These are phyloP conservation scores for Phaffia tasmanica DNA, from an alignment of 768 basidiomycete species.

Conservation along the genomic window DNA sequence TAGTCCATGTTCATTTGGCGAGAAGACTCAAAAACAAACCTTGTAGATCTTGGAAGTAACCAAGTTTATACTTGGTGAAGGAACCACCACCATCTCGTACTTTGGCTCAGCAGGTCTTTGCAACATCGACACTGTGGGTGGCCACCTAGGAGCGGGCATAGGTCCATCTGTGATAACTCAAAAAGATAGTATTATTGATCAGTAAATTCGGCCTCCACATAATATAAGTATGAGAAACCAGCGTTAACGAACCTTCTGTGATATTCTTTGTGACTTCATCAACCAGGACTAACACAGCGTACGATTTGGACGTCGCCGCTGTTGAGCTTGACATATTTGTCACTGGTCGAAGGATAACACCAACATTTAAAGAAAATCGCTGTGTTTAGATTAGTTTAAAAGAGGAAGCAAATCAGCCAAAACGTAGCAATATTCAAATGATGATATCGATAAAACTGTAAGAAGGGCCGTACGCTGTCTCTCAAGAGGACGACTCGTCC, in stretches of 20 bases:
- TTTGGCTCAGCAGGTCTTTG: constrained; percentile 45
- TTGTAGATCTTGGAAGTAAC: constrained; percentile 63
- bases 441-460: neutral
- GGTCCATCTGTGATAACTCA: neutral
- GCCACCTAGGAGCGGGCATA: constrained; percentile 63
- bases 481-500: constrained; percentile 76
- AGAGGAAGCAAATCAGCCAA: constrained; percentile 14
- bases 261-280: constrained; percentile 51
- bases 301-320: constrained; percentile 48
- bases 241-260: constrained; percentile 43
- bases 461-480: constrained; percentile 53
- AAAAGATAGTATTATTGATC: no score
- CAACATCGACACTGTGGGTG: constrained; percentile 44
- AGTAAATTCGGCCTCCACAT: neutral
- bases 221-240: neutral
- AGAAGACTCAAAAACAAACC: constrained; percentile 40
- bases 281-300: constrained; percentile 62
- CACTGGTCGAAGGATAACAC: constrained; percentile 58
- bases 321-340: constrained; percentile 43
- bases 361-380: constrained; percentile 65
- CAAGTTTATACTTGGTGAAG: constrained; percentile 61
- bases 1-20: no score
- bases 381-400: constrained; percentile 35
- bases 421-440: neutral
- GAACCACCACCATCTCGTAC: constrained; percentile 58